Conservation (phyloP, 345 rosid genomes). For the Ceriops zippeliana region DNA sequence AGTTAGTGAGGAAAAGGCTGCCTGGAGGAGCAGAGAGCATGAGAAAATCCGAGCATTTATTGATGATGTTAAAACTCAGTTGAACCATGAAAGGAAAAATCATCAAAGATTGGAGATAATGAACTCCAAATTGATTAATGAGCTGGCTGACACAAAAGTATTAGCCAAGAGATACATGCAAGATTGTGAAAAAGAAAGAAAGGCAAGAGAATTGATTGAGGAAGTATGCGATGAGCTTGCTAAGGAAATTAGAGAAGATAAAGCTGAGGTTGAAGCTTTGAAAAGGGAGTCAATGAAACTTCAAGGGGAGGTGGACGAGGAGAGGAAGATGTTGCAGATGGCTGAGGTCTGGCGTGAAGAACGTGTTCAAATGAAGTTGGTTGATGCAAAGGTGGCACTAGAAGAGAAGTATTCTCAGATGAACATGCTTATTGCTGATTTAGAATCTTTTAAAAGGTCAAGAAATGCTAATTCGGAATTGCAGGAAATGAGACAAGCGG, state of each 20-base stretch:
- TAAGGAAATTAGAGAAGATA: slow-evolving; percentile 78
- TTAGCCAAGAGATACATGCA: slow-evolving; percentile 54
- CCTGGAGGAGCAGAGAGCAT: slow-evolving; percentile 82
- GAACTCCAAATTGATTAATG: slow-evolving; percentile 69
- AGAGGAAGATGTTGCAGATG: slow-evolving; percentile 91
- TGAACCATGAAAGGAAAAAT: slow-evolving; percentile 65
- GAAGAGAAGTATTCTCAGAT: slow-evolving; percentile 53
- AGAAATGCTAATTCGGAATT: slow-evolving; percentile 36
- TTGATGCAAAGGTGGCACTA: slow-evolving; percentile 71
- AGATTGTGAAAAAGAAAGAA: slow-evolving; percentile 72
- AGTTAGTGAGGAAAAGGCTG: slow-evolving; percentile 75
- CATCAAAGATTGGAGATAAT: slow-evolving; percentile 62
- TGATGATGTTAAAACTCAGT: slow-evolving; percentile 58
- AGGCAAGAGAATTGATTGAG: slow-evolving; percentile 63
- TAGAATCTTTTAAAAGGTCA: slow-evolving; percentile 49
- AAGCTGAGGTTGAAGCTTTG: slow-evolving; percentile 66
- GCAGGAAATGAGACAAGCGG: slow-evolving; percentile 43
- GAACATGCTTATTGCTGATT: slow-evolving; percentile 55
- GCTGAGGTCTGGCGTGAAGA: slow-evolving; percentile 99
- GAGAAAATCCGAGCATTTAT: slow-evolving; percentile 77
- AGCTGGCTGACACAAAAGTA: slow-evolving; percentile 69
- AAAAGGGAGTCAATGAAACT: slow-evolving; percentile 65
- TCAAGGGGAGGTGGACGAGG: slow-evolving; percentile 70
- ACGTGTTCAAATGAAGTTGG: slow-evolving; percentile 90
- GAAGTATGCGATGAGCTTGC: slow-evolving; percentile 93